A percentile compares a stretch with the other conserved stretches of the same genome.
phyloP scores from a whole-genome alignment of 2,329 filamentous ascomycete species.

The Botrytis fragariae region DNA sequence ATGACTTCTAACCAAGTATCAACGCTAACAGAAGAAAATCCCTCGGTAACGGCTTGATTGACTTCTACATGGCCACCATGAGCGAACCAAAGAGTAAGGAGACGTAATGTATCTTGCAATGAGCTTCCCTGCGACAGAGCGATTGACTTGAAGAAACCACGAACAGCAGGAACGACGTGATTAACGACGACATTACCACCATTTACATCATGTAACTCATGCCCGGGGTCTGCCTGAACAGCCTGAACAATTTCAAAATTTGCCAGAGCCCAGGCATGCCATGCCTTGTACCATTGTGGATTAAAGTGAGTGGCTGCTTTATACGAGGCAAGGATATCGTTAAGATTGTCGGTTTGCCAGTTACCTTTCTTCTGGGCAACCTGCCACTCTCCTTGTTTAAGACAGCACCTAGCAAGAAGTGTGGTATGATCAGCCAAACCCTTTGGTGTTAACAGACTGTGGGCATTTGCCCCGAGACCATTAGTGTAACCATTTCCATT shows the following conservation, averaged over 20 bases:
- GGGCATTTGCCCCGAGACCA: slow-evolving; percentile 42
- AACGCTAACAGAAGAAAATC: slow-evolving; percentile 86
- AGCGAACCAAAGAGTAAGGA: slow-evolving; percentile 94
- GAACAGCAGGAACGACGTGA: slow-evolving; percentile 90
- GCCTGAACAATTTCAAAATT: slow-evolving; percentile 98
- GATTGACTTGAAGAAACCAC: slow-evolving; percentile 97
- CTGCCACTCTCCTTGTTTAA: slow-evolving; percentile 96
- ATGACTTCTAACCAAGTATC: slow-evolving; percentile 99
- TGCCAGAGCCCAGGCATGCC: slow-evolving; percentile 97
- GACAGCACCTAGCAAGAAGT: slow-evolving; percentile 89
- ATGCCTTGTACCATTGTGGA: slow-evolving; percentile 95
- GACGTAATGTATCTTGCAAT: slow-evolving; percentile 86
- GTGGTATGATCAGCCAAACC: slow-evolving; percentile 60
- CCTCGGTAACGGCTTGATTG: slow-evolving; percentile 82
- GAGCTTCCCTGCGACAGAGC: slow-evolving; percentile 88
- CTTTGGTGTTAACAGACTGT: slow-evolving; percentile 38
- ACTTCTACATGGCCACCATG: slow-evolving; percentile 89
- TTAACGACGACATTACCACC: slow-evolving; percentile 67
- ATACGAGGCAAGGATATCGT: slow-evolving; percentile 89
- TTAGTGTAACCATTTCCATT: slow-evolving; percentile 43
- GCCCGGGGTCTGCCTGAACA: slow-evolving; percentile 45
- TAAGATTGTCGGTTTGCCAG: slow-evolving; percentile 83
- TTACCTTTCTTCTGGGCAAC: slow-evolving; percentile 79
- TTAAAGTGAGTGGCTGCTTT: slow-evolving; percentile 91
- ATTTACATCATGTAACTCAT: slow-evolving; percentile 47